Evolutionary conservation across 352 stramenopile species (phyloP).

Genomic region (Phytophthora chlamydospora): DNA sequence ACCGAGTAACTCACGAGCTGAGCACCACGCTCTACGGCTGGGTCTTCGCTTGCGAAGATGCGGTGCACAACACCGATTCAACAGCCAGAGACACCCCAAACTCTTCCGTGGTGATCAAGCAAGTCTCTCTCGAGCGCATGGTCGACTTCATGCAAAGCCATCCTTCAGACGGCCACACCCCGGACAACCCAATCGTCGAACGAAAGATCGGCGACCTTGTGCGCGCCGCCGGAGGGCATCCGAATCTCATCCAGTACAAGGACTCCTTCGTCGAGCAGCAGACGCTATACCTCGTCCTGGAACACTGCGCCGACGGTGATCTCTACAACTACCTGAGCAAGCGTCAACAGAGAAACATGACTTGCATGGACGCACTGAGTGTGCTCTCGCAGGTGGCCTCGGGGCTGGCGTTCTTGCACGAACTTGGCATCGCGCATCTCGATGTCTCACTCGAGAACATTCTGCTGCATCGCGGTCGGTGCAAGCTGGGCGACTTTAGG

Average conservation of each 20-base stretch:
- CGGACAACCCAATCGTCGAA: conserved; percentile 48
- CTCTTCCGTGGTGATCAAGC: conserved; percentile 44
- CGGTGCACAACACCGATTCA: neutral
- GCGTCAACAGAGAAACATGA: conserved; percentile 14
- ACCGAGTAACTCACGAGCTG: conserved; percentile 35
- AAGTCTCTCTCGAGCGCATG: conserved; percentile 41
- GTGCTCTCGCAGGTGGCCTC: conserved; percentile 32
- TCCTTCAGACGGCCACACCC: conserved; percentile 8
- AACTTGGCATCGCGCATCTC: conserved; percentile 39
- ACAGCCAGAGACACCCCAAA: neutral
- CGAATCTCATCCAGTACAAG: conserved; percentile 45
- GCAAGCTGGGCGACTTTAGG: conserved; percentile 61
- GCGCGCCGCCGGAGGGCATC: conserved; percentile 33
- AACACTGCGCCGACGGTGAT: conserved; percentile 37
- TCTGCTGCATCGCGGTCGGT: conserved; percentile 34
- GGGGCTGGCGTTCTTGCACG: conserved; percentile 34
- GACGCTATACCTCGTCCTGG: conserved; percentile 50
- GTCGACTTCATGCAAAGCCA: conserved; percentile 23
- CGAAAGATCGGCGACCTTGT: conserved; percentile 38
- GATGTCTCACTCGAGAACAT: conserved; percentile 67
- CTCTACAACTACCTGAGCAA: conserved; percentile 32
- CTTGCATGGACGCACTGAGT: conserved; percentile 22
- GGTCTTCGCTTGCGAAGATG: conserved; percentile 51
- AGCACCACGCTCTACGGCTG: conserved; percentile 53
- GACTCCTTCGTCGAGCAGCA: conserved; percentile 48